These are phyloP conservation scores for Claviceps sp. DNA, from an alignment of 2,329 filamentous ascomycete genomes.

Conservation along the genomic window DNA sequence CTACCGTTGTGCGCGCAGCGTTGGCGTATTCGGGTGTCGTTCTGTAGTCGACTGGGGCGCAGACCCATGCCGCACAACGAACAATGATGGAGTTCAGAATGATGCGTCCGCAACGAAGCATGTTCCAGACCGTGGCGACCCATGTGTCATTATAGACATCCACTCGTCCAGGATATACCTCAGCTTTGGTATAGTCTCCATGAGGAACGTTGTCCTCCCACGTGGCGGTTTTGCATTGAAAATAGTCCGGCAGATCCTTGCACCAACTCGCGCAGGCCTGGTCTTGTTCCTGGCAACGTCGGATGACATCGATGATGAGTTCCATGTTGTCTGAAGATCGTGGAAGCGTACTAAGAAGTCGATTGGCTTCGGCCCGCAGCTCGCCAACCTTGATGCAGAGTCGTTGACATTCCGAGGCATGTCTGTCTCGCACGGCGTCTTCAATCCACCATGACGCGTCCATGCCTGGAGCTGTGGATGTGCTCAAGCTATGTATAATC, in stretches of 20 bases:
- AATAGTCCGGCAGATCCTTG: conserved; percentile 33
- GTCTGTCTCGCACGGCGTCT: conserved; percentile 35
- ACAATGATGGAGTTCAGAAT: conserved; percentile 42
- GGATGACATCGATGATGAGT: conserved; percentile 37
- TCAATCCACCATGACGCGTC: conserved; percentile 47
- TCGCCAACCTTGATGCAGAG: conserved; percentile 41
- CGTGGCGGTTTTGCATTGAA: conserved; percentile 37
- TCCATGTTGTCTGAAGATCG: conserved; percentile 37
- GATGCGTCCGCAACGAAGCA: conserved; percentile 38
- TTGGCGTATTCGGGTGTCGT: conserved; percentile 49
- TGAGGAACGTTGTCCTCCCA: conserved; percentile 42
- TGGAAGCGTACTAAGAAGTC: conserved; percentile 30
- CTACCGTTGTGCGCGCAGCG: conserved; percentile 35
- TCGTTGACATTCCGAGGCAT: conserved; percentile 33
- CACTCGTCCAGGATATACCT: conserved; percentile 46
- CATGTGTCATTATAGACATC: conserved; percentile 47
- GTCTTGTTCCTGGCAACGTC: conserved; percentile 37
- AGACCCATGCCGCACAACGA: conserved; percentile 47
- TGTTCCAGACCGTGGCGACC: conserved; percentile 45
- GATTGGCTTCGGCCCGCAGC: conserved; percentile 40
- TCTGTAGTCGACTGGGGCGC: conserved; percentile 46
- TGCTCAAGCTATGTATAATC: conserved; percentile 44
- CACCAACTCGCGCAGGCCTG: conserved; percentile 39
- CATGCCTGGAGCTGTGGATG: conserved; percentile 38
- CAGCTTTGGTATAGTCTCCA: conserved; percentile 37